Evolutionary conservation across 2,329 filamentous ascomycete genomes (phyloP), one percentile per base, ranked within the genome.

Genomic region (Arthroderma uncinatum): DNA sequence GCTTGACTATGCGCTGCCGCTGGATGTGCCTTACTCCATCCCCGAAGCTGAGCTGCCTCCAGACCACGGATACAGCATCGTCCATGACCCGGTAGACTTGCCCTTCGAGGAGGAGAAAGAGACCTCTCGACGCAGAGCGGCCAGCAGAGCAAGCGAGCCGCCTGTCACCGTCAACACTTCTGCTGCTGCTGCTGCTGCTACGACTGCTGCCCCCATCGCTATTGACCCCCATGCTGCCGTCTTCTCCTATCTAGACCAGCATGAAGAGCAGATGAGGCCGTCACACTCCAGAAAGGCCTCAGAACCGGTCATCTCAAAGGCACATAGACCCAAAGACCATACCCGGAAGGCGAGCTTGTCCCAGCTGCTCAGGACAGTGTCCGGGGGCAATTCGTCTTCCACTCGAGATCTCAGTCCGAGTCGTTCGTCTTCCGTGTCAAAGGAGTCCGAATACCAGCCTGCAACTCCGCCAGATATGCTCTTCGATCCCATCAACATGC

Each of bases 351-450:
- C 62, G 16, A 64, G 59, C 33, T 54, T 59, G 12, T 55, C 61
- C 23, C 62, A 62, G 48, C 67, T 65, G 55, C 60, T 65, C 37
- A 63, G 69, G 48, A 70, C 69, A 0, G 69, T 71, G 42, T 70
- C 69, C 1, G 68, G 70, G 1, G 64, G 68, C 54, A 21, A 14
- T 10, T 71, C 67, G 3, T 44, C 40, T 2, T 12, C 40, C 4
- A 19, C 40, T 14, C 21, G 40, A 44, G 68, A 67, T 23, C 64
- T 62, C 52, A 68, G 65, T 47, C 67, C 65, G 14, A 69, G 65
- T 53, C 67, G 65, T 5, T 72, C 69, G 23, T 69, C 70, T 5
- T 58, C 66, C 12, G 63, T 60, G 21, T 68, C 68, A 14, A 67
- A 64, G 57, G 63, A 62, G 4, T 64, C 63, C 8, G 66, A 71